Conservation (phyloP, 2,329 filamentous ascomycete genomes). For the Aspergillus eucalypticola region DNA sequence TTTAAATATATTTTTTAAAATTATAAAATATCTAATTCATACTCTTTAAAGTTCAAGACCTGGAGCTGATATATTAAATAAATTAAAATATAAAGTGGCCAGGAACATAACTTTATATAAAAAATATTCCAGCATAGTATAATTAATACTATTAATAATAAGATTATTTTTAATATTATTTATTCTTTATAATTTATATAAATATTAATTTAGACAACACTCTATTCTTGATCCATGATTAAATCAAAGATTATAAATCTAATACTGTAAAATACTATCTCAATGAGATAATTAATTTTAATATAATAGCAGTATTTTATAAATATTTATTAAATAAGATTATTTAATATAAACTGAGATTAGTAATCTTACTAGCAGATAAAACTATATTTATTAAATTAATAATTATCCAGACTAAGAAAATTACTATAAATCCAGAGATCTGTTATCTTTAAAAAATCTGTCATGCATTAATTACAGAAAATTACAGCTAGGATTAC, state of each 20-base stretch:
- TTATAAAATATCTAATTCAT: neutral
- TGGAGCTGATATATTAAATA: neutral
- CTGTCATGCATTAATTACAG: neutral
- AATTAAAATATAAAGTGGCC: neutral
- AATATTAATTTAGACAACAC: neutral
- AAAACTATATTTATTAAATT: neutral
- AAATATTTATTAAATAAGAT: neutral
- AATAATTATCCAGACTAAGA: neutral
- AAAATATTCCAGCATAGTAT: neutral
- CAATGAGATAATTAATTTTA: neutral
- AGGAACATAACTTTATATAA: neutral
- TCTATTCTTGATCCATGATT: neutral
- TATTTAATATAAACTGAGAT: neutral
- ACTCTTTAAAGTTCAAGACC: neutral
- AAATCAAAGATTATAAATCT: neutral
- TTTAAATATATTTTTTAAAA: neutral
- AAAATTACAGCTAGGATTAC: neutral
- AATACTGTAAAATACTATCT: neutral
- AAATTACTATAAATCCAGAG: neutral
- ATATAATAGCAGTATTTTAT: neutral
- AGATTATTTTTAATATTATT: neutral
- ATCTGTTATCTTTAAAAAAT: neutral
- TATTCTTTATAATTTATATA: neutral
- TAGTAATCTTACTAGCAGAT: neutral
- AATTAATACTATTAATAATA: neutral